These are phyloP conservation scores for Stephanodiscus triporus DNA, from an alignment of 108 stramenopile species.

Conservation along the genomic window DNA sequence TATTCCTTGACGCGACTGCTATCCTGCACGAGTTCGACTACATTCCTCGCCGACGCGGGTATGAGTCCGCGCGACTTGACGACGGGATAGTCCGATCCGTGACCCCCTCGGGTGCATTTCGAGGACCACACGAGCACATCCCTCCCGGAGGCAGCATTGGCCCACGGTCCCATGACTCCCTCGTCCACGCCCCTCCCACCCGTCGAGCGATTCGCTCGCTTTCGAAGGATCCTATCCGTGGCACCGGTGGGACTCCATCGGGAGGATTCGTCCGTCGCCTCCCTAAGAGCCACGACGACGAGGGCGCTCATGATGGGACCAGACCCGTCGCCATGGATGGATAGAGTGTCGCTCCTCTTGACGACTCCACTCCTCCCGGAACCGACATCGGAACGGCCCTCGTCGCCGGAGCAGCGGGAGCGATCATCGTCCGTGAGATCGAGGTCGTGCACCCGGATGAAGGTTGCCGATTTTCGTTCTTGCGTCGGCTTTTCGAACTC, in stretches of 20 bases:
- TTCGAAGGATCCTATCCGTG: slow-evolving; percentile 47
- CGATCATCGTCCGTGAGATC: neutral
- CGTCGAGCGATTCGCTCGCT: slow-evolving; percentile 21
- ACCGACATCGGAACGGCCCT: neutral
- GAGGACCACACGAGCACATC: slow-evolving; percentile 49
- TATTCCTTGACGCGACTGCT: slow-evolving; percentile 55
- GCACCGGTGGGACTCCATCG: slow-evolving; percentile 56
- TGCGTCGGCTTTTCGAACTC: neutral
- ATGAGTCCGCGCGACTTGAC: slow-evolving; percentile 65
- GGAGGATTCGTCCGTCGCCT: slow-evolving; percentile 57
- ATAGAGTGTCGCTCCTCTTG: neutral
- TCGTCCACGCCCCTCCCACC: neutral
- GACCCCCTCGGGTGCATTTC: slow-evolving; percentile 38
- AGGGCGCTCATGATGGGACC: slow-evolving; percentile 47
- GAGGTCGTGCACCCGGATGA: neutral
- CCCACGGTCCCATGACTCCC: slow-evolving; percentile 33
- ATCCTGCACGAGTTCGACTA: slow-evolving; percentile 63
- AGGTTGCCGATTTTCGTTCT: neutral
- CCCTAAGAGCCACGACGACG: slow-evolving; percentile 37
- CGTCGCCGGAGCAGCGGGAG: neutral
- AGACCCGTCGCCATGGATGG: slow-evolving; percentile 14
- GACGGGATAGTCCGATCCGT: slow-evolving; percentile 59
- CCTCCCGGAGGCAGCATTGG: slow-evolving; percentile 31
- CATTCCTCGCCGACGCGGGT: slow-evolving; percentile 40
- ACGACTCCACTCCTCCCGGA: neutral